Base-by-base conservation (phyloP, 495 filamentous ascomycete genomes). In the Geopyxis carbonaria region DNA sequence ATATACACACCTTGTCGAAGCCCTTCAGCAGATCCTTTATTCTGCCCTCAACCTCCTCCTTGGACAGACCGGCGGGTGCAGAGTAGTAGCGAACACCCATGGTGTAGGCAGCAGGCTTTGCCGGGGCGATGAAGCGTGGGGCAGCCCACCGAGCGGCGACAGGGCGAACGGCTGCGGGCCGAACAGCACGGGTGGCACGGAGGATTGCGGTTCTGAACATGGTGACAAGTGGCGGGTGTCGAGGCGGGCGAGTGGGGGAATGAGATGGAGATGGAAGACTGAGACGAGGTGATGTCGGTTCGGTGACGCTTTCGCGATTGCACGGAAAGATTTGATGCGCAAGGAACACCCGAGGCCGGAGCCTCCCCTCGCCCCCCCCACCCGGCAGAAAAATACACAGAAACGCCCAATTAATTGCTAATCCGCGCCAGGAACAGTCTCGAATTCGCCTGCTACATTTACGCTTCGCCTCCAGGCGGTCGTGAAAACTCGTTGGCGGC, bases 1-100 rank as follows among this genome's bases (percentile, higher is more conserved):
- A 22, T n/a, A 34, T 29, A 64, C 76, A 50, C 61, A 93, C 89
- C 78, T 97, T 97, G 67, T 97, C 89, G 64, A 95, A 97, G 59
- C 79, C 82, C 59, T 78, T 77, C 60, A 97, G 62, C 42, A 97
- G 68, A 64, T 79, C 75, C 62, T 92, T 70, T 70, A 97, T 95
- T 54, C 89, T 76, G 34, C 80, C 79, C 62, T 92, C 78, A 42
- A 94, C 78, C 61, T 94, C 85, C 7, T 72, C 64, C 69, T 83
- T 79, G 42, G 69, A 64, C 30, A 94, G 65, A 30, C 73, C 76
- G 41, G 75, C 74, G 31, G 69, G 72, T 31, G 89, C 79, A 33
- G 86, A 86, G 66, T 97, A 97, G 64, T 71, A 76, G 57, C 89
- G 70, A 51, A 80, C 62, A 42, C 68, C 66, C 57, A 72, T 61